Base-by-base conservation (phyloP, 1,284 basidiomycete genomes). In the Trametes sp. region DNA sequence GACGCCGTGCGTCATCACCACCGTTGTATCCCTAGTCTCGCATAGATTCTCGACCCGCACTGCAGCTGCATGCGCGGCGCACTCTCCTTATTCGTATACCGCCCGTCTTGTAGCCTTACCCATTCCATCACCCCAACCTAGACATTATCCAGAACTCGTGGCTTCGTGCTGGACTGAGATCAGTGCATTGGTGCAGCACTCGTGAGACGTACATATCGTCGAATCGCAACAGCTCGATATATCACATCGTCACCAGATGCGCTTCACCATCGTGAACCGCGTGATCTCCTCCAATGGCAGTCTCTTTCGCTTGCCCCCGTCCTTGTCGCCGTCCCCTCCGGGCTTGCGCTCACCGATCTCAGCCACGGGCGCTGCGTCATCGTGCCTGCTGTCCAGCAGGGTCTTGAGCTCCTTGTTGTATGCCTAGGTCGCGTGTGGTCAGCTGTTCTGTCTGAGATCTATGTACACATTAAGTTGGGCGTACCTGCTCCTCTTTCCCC, bases 251-350 rank as follows among this genome's bases (percentile, higher is more conserved):
- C 67, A 96, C 93, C 93, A 96, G 57, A 96, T 96, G 48, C 93
- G 84, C 74, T 96, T 96, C 41, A 96, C 91, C 95, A 97, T 97
- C 24, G 94, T 96, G 81, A 92, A 97, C 61, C 95, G 78, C 41
- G 93, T 96, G 61, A 96, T 83, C 70, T 96, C 94, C 73, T 96
- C 94, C 62, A 97, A 76, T 60, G 86, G 85, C 64, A 92, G 83
- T 62, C 81, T 76, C 66, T 86, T 87, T 70, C 82, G 88, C 76
- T 87, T 86, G 36, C 82, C 81, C 31, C 70, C 78, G 38, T 74
- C 77, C 51, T 66, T 69, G 33, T 59, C 63, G 16, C 66, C 61
- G 23, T 56, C 67, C 21, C 62, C 63, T 8, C 57, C 63, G 3
- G 78, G 71, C 59, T 76, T 78, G 45, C 81, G 82, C 73, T 92